phyloP scores from a whole-genome alignment of 495 filamentous ascomycete species.

The Talaromyces stipitatus region DNA sequence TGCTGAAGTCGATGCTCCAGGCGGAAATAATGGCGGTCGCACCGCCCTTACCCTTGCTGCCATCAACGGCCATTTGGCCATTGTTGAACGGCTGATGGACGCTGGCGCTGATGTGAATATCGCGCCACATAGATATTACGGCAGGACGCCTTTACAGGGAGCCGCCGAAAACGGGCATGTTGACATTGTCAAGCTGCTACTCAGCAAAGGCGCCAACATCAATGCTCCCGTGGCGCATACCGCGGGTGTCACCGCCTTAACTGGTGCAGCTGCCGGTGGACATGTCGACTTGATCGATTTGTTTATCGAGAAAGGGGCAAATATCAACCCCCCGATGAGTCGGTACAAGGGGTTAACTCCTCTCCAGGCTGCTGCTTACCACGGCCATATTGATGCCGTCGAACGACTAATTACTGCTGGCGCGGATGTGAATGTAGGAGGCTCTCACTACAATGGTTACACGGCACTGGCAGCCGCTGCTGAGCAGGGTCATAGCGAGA shows the following conservation, averaged over 20 bases:
- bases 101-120: constrained; percentile 8
- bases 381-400: constrained; percentile 1
- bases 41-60: constrained; percentile 21
- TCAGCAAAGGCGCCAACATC: constrained; percentile 18
- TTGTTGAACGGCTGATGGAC: constrained; percentile 6
- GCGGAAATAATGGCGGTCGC: constrained; percentile 9
- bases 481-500: constrained; percentile 2
- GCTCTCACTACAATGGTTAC: constrained; percentile 1
- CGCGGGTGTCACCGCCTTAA: constrained; percentile 25
- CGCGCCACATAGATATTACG: background rate
- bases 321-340: constrained; percentile 22
- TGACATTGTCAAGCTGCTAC: constrained; percentile 10
- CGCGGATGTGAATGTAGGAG: constrained; percentile 4
- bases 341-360: constrained; percentile 5
- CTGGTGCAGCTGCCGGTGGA: constrained; percentile 27
- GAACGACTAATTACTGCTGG: background rate
- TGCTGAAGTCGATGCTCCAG: constrained; percentile 6
- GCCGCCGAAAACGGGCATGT: constrained; percentile 5
- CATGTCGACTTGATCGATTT: constrained; percentile 25
- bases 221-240: constrained; percentile 17
- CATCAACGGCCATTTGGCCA: constrained; percentile 32
- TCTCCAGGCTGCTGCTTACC: constrained; percentile 10
- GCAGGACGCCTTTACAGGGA: constrained; percentile 6
- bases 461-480: constrained; percentile 8
- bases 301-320: constrained; percentile 30